A percentile compares a stretch with the other conserved stretches of the same genome.
Evolutionary conservation across 495 filamentous ascomycete genomes (phyloP).

Genomic region (Usnea hakonensis): DNA sequence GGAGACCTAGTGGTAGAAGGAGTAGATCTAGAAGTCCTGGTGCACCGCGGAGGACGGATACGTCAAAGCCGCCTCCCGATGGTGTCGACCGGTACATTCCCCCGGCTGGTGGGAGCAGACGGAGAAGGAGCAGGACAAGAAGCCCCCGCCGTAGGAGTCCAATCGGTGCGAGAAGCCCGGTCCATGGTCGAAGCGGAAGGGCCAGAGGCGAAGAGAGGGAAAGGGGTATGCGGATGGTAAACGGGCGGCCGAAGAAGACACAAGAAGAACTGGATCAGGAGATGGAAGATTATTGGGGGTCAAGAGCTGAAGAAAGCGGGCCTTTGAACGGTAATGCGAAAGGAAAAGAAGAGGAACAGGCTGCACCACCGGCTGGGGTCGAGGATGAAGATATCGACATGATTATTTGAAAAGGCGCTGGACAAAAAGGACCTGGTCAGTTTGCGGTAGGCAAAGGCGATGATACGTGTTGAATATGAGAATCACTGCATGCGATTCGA

Average conservation of each 20-base stretch:
- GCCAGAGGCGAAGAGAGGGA: slow-evolving; percentile 29
- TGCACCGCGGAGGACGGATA: slow-evolving; percentile 49
- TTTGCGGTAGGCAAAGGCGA: neutral
- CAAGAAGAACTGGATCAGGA: slow-evolving; percentile 88
- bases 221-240: slow-evolving; percentile 35
- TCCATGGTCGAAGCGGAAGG: slow-evolving; percentile 22
- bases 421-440: neutral
- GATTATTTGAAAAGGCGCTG: slow-evolving; percentile 20
- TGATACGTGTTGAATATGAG: neutral
- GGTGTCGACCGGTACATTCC: slow-evolving; percentile 83
- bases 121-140: slow-evolving; percentile 46
- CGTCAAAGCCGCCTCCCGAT: slow-evolving; percentile 59
- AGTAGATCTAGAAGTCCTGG: slow-evolving; percentile 41
- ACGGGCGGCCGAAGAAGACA: slow-evolving; percentile 72
- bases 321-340: slow-evolving; percentile 27
- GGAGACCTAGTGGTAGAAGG: slow-evolving; percentile 26
- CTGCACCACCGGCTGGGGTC: slow-evolving; percentile 22
- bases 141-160: slow-evolving; percentile 27
- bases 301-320: slow-evolving; percentile 15
- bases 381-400: slow-evolving; percentile 54
- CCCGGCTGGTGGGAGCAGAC: slow-evolving; percentile 25
- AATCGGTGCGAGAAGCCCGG: slow-evolving; percentile 37
- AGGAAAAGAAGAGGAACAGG: slow-evolving; percentile 12
- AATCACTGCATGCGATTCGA: neutral
- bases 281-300: slow-evolving; percentile 88